Conservation (phyloP, 2,329 filamentous ascomycete species). For the Stachybotrys chartarum region DNA sequence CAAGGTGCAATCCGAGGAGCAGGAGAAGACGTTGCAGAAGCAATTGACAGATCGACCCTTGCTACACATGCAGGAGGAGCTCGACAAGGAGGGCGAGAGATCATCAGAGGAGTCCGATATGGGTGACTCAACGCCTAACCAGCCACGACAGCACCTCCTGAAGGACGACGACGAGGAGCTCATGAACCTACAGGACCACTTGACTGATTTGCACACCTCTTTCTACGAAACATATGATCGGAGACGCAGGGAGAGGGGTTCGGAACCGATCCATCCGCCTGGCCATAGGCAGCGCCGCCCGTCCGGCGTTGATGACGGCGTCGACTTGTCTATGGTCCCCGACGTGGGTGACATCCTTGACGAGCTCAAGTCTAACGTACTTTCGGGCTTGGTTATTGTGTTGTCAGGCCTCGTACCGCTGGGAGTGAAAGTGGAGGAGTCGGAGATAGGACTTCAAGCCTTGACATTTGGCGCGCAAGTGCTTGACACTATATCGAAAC, state of each 20-base stretch:
- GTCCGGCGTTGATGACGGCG: conserved; percentile 29
- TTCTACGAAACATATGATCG: conserved; percentile 83
- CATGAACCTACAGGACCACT: conserved; percentile 64
- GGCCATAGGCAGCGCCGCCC: conserved; percentile 21
- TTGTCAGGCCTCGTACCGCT: conserved; percentile 87
- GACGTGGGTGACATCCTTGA: conserved; percentile 84
- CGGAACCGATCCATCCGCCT: conserved; percentile 25
- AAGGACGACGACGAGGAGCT: conserved; percentile 86
- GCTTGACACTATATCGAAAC: conserved; percentile 47
- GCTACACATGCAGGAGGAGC: conserved; percentile 82
- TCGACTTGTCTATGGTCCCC: conserved; percentile 54
- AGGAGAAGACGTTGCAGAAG: conserved; percentile 79
- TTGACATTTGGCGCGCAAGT: conserved; percentile 74
- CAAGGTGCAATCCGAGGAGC: conserved; percentile 72
- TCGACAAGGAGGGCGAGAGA: conserved; percentile 67
- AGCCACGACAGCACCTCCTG: conserved; percentile 65
- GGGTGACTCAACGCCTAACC: conserved; percentile 20
- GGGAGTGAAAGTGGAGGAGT: conserved; percentile 68
- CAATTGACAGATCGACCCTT: conserved; percentile 85
- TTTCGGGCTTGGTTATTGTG: conserved; percentile 71
- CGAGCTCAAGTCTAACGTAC: conserved; percentile 67
- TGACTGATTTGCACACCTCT: conserved; percentile 65
- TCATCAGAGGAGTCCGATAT: conserved; percentile 16
- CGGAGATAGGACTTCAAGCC: conserved; percentile 83
- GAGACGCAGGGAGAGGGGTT: conserved; percentile 29